Percentiles rank a stretch among this genome's conserved stretches.
Conservation (phyloP, 768 basidiomycete species). For the Boletus reticuloceps region DNA sequence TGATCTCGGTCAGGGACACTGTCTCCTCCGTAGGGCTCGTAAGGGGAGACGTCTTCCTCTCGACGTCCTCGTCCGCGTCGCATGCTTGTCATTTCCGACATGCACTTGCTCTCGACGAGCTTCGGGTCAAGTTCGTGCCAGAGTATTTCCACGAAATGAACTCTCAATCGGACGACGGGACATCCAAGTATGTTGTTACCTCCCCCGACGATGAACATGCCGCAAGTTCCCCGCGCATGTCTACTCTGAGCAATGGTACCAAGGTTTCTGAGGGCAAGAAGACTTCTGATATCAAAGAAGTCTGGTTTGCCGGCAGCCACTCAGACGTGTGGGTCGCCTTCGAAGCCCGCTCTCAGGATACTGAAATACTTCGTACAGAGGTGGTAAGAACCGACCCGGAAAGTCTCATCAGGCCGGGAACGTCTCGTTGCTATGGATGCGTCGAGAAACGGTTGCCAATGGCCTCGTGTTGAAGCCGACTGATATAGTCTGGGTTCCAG, state of each 20-base stretch:
- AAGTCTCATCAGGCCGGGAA: constrained; percentile 23
- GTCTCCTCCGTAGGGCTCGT: constrained; percentile 12
- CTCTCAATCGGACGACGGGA: constrained; percentile 9
- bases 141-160: constrained; percentile 32
- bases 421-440: constrained; percentile 33
- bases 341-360: rapidly evolving
- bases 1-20: constrained; percentile 3
- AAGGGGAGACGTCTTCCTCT: constrained; percentile 4
- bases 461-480: constrained; percentile 29
- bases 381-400: constrained; percentile 24
- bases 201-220: background rate
- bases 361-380: constrained; percentile 11
- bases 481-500: constrained; percentile 27
- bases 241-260: background rate
- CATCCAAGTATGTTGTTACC: constrained; percentile 12
- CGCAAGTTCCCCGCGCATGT: background rate
- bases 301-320: constrained; percentile 60
- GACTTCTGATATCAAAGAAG: constrained; percentile 47
- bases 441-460: constrained; percentile 23
- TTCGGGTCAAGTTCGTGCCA: constrained; percentile 47
- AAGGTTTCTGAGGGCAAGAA: background rate
- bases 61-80: background rate
- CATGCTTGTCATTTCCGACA: constrained; percentile 15
- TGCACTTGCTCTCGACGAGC: constrained; percentile 14
- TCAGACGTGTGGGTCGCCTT: constrained; percentile 29